Conservation (phyloP, 2,329 filamentous ascomycete genomes). For the Ophiostoma quercus region DNA sequence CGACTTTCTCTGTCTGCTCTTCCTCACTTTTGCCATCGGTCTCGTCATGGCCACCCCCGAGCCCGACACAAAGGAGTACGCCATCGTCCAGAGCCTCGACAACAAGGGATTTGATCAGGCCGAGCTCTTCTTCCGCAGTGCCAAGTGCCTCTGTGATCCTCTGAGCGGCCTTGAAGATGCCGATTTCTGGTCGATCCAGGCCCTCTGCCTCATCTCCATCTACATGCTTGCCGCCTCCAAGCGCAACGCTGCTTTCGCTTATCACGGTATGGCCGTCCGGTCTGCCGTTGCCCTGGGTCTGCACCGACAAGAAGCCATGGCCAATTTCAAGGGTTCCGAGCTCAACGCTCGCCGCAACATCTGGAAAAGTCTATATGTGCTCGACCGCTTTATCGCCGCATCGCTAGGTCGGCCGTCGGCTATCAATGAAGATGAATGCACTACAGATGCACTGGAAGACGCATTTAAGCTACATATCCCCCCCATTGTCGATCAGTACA, state of each 20-base stretch:
- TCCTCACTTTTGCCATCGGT: constrained; percentile 59
- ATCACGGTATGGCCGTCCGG: constrained; percentile 58
- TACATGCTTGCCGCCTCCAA: constrained; percentile 59
- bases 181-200: constrained; percentile 61
- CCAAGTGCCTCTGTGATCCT: constrained; percentile 47
- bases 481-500: not conserved
- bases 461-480: not conserved
- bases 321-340: constrained; percentile 41
- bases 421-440: constrained; percentile 59
- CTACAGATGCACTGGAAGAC: constrained; percentile 40
- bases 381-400: constrained; percentile 59
- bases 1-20: constrained; percentile 54
- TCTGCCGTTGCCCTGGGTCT: constrained; percentile 59
- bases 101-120: constrained; percentile 47
- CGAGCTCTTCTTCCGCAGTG: constrained; percentile 59
- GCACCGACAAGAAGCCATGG: constrained; percentile 55
- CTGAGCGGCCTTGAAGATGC: constrained; percentile 53
- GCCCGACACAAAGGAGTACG: constrained; percentile 46
- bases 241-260: constrained; percentile 58
- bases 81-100: constrained; percentile 48
- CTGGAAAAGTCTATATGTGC: constrained; percentile 60
- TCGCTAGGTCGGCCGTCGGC: constrained; percentile 57
- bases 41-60: constrained; percentile 52
- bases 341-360: constrained; percentile 47
- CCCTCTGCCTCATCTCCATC: constrained; percentile 57